Base-by-base conservation (phyloP, 495 filamentous ascomycete species). In the Hypomontagnella monticulosa region DNA sequence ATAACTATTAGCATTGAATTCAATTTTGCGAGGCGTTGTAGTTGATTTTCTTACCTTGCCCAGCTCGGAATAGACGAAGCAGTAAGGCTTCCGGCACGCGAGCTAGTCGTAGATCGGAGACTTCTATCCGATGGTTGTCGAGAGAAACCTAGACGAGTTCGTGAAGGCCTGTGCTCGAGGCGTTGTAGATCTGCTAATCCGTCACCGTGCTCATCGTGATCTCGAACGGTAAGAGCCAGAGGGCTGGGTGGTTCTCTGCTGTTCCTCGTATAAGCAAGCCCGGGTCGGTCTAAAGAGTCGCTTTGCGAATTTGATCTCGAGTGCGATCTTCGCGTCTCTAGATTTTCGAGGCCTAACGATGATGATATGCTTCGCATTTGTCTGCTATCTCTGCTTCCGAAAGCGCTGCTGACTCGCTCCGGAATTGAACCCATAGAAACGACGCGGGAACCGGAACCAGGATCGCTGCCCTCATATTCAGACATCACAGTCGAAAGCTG, bases 401-500 rank as follows among this genome's bases (percentile, higher is more conserved):
- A 73, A 33, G 74, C 73, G 23, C 67, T 75, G 58, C 80, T 80
- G 54, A 73, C 76, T 37, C 78, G 73, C 14, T 72, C 69, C 40
- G 65, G 69, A 19, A 73, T 72, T 3, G 78, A 77, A n/a, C 73
- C 75, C 11, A 70, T 70, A 12, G 82, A 84, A 33, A 72, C 75
- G 6, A 79, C 77, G n/a, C 78, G 79, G 16, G 79, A 81, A 23
- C 71, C 68, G 5, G 79, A 81, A 23, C 71, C 68, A 8, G 56
- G 69, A 9, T 74, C 70, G 62, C 81, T 83, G 48, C 76, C 76
- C 43, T 83, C 82, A 76, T 86, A 86, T 57, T 88, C 86, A 16
- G 90, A 92, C 50, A 84, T 83, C 27, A 92, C 88, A 14, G 89
- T 88, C 15, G 90, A 91, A 10, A 93, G 81, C 71, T 90, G 88